phyloP scores from a whole-genome alignment of 805 yeast genomes.

The Wickerhamomyces strasburgensis region DNA sequence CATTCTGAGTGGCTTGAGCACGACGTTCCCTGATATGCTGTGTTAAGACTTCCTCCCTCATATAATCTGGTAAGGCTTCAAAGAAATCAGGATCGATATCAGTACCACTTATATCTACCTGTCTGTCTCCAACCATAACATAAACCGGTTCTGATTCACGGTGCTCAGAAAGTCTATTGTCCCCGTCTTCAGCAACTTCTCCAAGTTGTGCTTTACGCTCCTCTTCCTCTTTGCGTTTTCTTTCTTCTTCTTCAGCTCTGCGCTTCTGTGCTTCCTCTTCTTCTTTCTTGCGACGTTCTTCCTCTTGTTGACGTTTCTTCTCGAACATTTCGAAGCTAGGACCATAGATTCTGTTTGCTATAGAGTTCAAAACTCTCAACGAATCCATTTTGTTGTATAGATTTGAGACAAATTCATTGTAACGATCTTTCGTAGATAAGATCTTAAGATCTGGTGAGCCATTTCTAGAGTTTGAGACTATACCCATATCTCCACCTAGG shows the following conservation, averaged over 20 bases:
- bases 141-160: conserved; percentile 47
- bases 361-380: conserved; percentile 33
- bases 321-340: conserved; percentile 40
- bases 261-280: conserved; percentile 24
- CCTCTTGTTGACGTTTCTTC: conserved; percentile 15
- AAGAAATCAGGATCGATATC: conserved; percentile 90
- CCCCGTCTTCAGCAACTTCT: conserved; percentile 24
- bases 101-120: conserved; percentile 82
- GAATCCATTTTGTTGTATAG: conserved; percentile 41
- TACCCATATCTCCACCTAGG: background rate
- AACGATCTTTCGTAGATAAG: conserved; percentile 56
- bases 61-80: conserved; percentile 85
- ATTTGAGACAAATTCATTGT: conserved; percentile 55
- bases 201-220: conserved; percentile 22
- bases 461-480: conserved; percentile 1
- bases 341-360: conserved; percentile 43
- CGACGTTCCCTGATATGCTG: conserved; percentile 78
- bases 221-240: conserved; percentile 27
- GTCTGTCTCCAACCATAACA: conserved; percentile 70
- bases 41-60: conserved; percentile 87
- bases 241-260: conserved; percentile 26
- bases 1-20: conserved; percentile 43
- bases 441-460: conserved; percentile 11
- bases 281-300: conserved; percentile 4
- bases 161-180: conserved; percentile 18